A percentile compares a stretch with the other conserved stretches of the same genome.
phyloP scores from a whole-genome alignment of 2,329 filamentous ascomycete species.

The Pseudopyrenochaeta lycopersici region DNA sequence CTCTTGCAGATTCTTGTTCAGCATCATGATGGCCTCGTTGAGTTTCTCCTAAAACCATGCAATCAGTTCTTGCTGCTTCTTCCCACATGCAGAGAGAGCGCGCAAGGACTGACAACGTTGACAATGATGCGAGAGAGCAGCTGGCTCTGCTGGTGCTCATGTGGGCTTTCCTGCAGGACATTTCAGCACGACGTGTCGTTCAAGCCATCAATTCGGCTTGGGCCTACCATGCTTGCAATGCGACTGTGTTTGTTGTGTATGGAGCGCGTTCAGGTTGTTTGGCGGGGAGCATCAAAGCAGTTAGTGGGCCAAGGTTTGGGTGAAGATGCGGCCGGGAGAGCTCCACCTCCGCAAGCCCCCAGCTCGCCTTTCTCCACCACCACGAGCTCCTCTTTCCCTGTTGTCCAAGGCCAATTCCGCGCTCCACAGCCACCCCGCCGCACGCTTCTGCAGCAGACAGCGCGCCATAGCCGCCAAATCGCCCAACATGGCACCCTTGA shows the following conservation, averaged over 20 bases:
- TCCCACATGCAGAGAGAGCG: not conserved
- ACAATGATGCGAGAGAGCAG: conserved; percentile 94
- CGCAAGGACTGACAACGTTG: conserved; percentile 80
- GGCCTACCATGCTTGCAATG: conserved; percentile 36
- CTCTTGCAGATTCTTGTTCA: conserved; percentile 94
- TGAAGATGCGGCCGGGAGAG: conserved; percentile 20
- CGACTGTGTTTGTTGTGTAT: conserved; percentile 5
- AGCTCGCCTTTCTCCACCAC: no score
- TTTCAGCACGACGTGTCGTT: conserved; percentile 18
- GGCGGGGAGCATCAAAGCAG: conserved; percentile 38
- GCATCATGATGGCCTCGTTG: conserved; percentile 89
- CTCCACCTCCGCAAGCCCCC: conserved; percentile 33
- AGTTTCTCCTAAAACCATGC: conserved; percentile 89
- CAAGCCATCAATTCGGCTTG: not conserved
- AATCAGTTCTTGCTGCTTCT: conserved; percentile 11
- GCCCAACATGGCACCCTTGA: conserved; percentile 65
- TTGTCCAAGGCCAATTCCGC: no score
- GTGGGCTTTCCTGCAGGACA: conserved; percentile 79
- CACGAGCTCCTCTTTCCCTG: no score
- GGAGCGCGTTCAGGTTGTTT: conserved; percentile 30
- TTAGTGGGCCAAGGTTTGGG: conserved; percentile 29
- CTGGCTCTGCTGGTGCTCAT: conserved; percentile 96
- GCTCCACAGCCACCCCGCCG: not conserved
- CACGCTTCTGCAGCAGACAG: not conserved
- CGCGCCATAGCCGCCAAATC: not conserved